These are phyloP conservation scores for Tothia fuscella DNA, from an alignment of 2,329 filamentous ascomycete genomes.

Conservation along the genomic window DNA sequence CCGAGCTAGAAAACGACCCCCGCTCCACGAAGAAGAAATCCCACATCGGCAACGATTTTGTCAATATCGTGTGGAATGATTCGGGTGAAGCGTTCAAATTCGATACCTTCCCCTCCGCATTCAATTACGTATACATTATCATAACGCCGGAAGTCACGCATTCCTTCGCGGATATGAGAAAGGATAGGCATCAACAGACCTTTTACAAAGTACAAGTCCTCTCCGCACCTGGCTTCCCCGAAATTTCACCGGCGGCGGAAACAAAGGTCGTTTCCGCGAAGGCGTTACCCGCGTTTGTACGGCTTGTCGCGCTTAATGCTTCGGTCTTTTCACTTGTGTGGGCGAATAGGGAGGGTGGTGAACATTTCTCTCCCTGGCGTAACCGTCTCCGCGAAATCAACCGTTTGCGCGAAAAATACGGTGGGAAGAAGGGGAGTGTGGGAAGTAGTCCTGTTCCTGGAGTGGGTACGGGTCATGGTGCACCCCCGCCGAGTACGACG, in stretches of 20 bases:
- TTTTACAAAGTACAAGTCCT: conserved; percentile 89
- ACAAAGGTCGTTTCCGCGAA: conserved; percentile 79
- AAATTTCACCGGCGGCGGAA: conserved; percentile 79
- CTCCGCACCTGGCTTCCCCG: conserved; percentile 77
- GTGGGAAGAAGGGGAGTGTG: background rate
- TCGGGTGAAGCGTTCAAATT: conserved; percentile 83
- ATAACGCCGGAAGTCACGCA: conserved; percentile 77
- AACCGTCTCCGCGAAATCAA: conserved; percentile 77
- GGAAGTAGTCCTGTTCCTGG: background rate
- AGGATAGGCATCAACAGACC: conserved; percentile 24
- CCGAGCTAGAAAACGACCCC: conserved; percentile 62
- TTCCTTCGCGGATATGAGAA: conserved; percentile 51
- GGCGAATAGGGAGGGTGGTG: conserved; percentile 62
- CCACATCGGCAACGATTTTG: conserved; percentile 94
- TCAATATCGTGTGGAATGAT: conserved; percentile 97
- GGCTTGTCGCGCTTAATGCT: conserved; percentile 81
- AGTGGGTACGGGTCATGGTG: background rate
- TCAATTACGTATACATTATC: conserved; percentile 95
- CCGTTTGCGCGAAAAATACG: conserved; percentile 53
- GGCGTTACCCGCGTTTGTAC: conserved; percentile 73
- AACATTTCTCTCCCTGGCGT: conserved; percentile 83
- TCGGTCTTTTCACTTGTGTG: conserved; percentile 91
- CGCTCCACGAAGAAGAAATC: conserved; percentile 75
- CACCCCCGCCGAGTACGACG: conserved; percentile 3
- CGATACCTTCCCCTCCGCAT: conserved; percentile 84